Percentiles rank a stretch among this genome's conserved stretches.
Conservation (phyloP, 108 stramenopile species). For the Chaetoceros tenuissimus region DNA sequence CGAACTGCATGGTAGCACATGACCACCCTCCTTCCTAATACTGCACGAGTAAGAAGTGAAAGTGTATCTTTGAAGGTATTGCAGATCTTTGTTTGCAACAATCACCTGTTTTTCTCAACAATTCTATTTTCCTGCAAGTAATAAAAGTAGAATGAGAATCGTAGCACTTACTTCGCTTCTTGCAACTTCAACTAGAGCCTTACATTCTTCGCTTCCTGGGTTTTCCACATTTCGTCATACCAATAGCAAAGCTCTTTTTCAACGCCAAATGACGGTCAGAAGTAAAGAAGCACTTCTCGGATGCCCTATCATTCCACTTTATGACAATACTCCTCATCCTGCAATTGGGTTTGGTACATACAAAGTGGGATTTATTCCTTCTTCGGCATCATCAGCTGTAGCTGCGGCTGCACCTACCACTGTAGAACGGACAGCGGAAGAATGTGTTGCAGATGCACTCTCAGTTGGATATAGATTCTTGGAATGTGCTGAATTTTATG, state of each 20-base stretch:
- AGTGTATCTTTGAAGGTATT: too few relatives aligned
- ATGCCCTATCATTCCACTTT: slow-evolving; percentile 53
- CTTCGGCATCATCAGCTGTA: slow-evolving; percentile 63
- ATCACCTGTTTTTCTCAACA: too few relatives aligned
- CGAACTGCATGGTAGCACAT: too few relatives aligned
- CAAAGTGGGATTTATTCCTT: slow-evolving; percentile 87
- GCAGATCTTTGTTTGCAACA: too few relatives aligned
- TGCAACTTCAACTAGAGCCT: background rate
- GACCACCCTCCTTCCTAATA: too few relatives aligned
- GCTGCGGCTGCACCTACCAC: slow-evolving; percentile 10
- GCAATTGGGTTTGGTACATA: slow-evolving; percentile 86
- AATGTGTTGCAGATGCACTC: slow-evolving; percentile 74
- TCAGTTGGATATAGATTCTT: slow-evolving; percentile 72
- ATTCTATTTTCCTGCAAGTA: too few relatives aligned
- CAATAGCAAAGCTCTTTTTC: too few relatives aligned
- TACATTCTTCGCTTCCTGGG: background rate
- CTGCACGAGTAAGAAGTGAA: too few relatives aligned
- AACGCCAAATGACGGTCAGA: too few relatives aligned
- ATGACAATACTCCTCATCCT: slow-evolving; percentile 71
- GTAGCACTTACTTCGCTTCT: background rate
- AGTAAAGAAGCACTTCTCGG: slow-evolving; percentile 18
- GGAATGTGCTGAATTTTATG: slow-evolving; percentile 90
- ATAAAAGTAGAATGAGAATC: background rate
- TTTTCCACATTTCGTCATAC: too few relatives aligned
- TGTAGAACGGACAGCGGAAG: slow-evolving; percentile 49